Percentiles rank a stretch among this genome's conserved stretches.
Evolutionary conservation across 2,329 filamentous ascomycete genomes (phyloP).

Genomic region (Beauveria sp.): DNA sequence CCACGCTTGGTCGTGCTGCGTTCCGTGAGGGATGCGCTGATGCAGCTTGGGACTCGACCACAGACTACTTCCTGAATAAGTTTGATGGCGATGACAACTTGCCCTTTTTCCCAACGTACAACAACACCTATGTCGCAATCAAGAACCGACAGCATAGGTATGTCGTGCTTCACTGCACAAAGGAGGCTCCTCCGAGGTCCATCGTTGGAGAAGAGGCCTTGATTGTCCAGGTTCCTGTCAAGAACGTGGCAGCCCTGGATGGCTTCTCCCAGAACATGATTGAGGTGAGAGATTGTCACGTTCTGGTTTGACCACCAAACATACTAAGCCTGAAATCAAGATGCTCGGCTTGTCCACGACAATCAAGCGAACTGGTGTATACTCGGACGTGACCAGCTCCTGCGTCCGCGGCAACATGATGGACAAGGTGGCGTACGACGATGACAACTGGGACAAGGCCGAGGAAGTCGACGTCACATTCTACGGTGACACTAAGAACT

Average conservation of each 20-base stretch:
- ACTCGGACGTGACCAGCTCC: slow-evolving; percentile 10
- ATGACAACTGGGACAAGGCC: slow-evolving; percentile 7
- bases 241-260: slow-evolving; percentile 9
- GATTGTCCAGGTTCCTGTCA: slow-evolving; percentile 9
- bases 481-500: not conserved
- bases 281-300: not conserved
- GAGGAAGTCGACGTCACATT: slow-evolving; percentile 10
- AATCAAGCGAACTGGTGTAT: slow-evolving; percentile 4
- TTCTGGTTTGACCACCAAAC: not conserved
- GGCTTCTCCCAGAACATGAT: slow-evolving; percentile 10
- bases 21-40: slow-evolving; percentile 8
- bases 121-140: slow-evolving; percentile 11
- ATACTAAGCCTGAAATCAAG: not conserved
- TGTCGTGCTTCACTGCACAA: slow-evolving; percentile 12
- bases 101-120: slow-evolving; percentile 7
- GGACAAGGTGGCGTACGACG: slow-evolving; percentile 7
- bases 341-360: slow-evolving; percentile 8
- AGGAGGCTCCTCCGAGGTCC: slow-evolving; percentile 7
- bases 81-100: not conserved
- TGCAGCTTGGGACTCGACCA: slow-evolving; percentile 9
- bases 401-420: slow-evolving; percentile 12
- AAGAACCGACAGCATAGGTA: slow-evolving; percentile 8
- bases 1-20: slow-evolving; percentile 1
- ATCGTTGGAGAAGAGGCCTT: slow-evolving; percentile 2
- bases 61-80: slow-evolving; percentile 8